Evolutionary conservation across 1,139 yeast species (phyloP), one percentile per base, ranked within the genome.

Genomic region (Lodderomyces orthopsilosis): DNA sequence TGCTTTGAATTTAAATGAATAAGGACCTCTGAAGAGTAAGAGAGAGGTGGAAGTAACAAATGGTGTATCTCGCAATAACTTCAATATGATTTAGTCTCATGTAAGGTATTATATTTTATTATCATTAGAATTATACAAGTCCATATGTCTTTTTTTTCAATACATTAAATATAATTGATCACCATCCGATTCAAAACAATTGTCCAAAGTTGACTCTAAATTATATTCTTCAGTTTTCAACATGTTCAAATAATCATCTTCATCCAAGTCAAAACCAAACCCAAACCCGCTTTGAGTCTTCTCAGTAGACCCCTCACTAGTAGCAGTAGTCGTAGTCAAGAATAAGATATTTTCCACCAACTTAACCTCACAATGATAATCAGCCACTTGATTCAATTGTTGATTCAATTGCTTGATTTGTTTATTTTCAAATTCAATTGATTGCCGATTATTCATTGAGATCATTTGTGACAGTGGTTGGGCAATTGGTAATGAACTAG

Each of bases 291-390:
- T 17, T 17, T n/a, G 5, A 8, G 6, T 17, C 18, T 30, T 17
- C 15, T 30, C n/a, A 17, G 12, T 14, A 27, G 23, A 21, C 23
- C 32, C 15, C 17, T 9, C 7, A 14, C 19, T 26, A 24, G n/a
- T 10, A 12, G 27, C 37, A 14, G 17, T 24, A 6, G 30, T 27
- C 3, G 41, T 42, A 8, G 46, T 40, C 14, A 47, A 15, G 38
- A 65, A 54, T 28, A 64, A 42, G 19, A 56, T 59, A 44, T 63
- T 66, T 41, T 58, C 70, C 35, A 67, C 54, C 14, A 63, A 50
- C 18, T 48, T 45, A 17, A 62, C 43, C 8, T 47, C 49, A 2
- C 54, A 48, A 3, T 23, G 37, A 18, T 19, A 37, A 6, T 13
- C 15, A 19, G 43, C 46, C 30, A 50, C 47, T 17, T 44, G 50